A percentile compares a stretch with the other conserved stretches of the same genome.
phyloP scores from a whole-genome alignment of 495 filamentous ascomycete species.

The Trichoderma erinaceum region DNA sequence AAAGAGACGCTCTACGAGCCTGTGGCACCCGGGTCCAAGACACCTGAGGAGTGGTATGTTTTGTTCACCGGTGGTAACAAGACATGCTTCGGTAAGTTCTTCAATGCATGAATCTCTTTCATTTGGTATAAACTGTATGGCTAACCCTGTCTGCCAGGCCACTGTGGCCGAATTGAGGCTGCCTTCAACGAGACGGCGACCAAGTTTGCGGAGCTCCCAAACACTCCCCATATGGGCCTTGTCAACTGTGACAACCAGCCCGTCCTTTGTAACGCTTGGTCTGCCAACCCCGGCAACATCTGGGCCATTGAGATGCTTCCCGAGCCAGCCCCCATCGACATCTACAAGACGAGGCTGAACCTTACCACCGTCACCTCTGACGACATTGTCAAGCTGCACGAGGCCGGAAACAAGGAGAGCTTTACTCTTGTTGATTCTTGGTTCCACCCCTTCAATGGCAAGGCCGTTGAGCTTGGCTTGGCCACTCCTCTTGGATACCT shows the following conservation, averaged over 20 bases:
- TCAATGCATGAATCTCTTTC: neutral
- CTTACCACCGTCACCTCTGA: slow-evolving; percentile 57
- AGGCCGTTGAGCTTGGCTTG: slow-evolving; percentile 58
- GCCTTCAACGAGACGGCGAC: slow-evolving; percentile 57
- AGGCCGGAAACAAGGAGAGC: slow-evolving; percentile 52
- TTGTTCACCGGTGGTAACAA: slow-evolving; percentile 79
- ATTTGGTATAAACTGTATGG: neutral
- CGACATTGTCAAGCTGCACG: slow-evolving; percentile 56
- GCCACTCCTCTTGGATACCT: slow-evolving; percentile 62
- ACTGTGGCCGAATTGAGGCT: slow-evolving; percentile 39
- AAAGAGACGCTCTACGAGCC: slow-evolving; percentile 57
- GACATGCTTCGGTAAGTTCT: slow-evolving; percentile 65
- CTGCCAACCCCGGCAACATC: slow-evolving; percentile 60
- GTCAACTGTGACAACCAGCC: slow-evolving; percentile 74
- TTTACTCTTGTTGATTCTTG: slow-evolving; percentile 58
- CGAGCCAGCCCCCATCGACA: slow-evolving; percentile 50
- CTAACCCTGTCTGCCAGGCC: slow-evolving; percentile 30
- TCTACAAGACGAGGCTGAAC: slow-evolving; percentile 58
- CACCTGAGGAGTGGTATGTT: slow-evolving; percentile 73
- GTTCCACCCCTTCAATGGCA: slow-evolving; percentile 77
- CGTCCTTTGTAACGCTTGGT: slow-evolving; percentile 79
- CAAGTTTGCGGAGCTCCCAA: slow-evolving; percentile 58
- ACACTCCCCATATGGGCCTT: slow-evolving; percentile 62
- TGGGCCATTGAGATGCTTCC: slow-evolving; percentile 63
- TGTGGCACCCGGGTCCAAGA: slow-evolving; percentile 45